Percentiles rank a stretch among this genome's conserved stretches.
phyloP scores from a whole-genome alignment of 2,329 filamentous ascomycete genomes.

The Colletotrichum liaoningense region DNA sequence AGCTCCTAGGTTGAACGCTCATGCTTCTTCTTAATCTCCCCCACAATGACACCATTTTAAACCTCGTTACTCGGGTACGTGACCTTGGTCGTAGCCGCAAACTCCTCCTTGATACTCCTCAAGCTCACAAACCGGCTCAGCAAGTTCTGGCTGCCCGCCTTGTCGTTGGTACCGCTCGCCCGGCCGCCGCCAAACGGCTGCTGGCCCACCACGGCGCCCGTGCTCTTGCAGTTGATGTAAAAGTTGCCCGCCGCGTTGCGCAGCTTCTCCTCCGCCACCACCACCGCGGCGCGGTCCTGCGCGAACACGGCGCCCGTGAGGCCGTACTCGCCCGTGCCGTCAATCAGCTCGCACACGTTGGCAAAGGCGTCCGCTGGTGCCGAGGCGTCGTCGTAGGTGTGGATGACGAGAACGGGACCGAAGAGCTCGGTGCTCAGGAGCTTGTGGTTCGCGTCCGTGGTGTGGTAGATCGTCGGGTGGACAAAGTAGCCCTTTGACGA shows the following conservation, averaged over 20 bases:
- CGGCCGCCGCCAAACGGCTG: slow-evolving; percentile 78
- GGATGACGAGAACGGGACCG: slow-evolving; percentile 78
- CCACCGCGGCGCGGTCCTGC: slow-evolving; percentile 72
- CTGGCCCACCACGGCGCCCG: slow-evolving; percentile 78
- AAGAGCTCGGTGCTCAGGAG: slow-evolving; percentile 85
- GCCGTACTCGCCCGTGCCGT: slow-evolving; percentile 80
- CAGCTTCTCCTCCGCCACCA: slow-evolving; percentile 76
- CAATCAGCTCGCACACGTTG: slow-evolving; percentile 71
- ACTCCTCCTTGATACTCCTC: slow-evolving; percentile 81
- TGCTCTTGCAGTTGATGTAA: slow-evolving; percentile 88
- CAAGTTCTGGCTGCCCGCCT: slow-evolving; percentile 74
- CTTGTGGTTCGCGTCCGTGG: slow-evolving; percentile 78
- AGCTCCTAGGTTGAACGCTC: not conserved
- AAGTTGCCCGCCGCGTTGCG: slow-evolving; percentile 84
- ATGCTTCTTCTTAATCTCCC: not conserved
- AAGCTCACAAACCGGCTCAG: slow-evolving; percentile 75
- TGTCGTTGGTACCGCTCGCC: slow-evolving; percentile 79
- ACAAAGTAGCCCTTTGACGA: slow-evolving; percentile 84
- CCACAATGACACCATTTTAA: slow-evolving; percentile 42
- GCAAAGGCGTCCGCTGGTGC: slow-evolving; percentile 66
- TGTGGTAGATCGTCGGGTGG: slow-evolving; percentile 84
- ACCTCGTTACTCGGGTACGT: slow-evolving; percentile 79
- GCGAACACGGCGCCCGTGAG: slow-evolving; percentile 84
- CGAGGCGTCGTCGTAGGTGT: slow-evolving; percentile 80
- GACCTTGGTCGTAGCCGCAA: slow-evolving; percentile 70